These are phyloP conservation scores for Carex arenaria DNA, from an alignment of 202 grass and related monocot genomes.

Conservation along the genomic window DNA sequence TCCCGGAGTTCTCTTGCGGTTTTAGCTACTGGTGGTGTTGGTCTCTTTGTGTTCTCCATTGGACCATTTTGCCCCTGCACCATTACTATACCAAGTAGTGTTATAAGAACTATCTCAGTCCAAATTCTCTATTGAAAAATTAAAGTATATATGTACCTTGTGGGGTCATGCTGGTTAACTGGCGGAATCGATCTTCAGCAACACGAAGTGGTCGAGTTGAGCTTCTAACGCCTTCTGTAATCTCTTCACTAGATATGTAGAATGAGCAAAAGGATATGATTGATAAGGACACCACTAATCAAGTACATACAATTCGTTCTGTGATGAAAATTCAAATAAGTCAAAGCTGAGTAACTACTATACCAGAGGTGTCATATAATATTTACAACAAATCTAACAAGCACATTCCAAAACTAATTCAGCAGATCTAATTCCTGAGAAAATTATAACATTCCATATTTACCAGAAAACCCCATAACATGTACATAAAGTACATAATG, in stretches of 20 bases:
- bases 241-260: conserved; percentile 46
- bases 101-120: background rate
- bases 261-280: conserved; percentile 5
- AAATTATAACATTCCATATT: background rate
- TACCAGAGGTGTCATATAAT: background rate
- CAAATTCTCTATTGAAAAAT: background rate
- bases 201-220: conserved; percentile 49
- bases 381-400: background rate
- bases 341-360: background rate
- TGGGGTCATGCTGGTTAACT: conserved; percentile 15
- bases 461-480: background rate
- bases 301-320: background rate
- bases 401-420: background rate
- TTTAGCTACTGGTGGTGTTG: conserved; percentile 38
- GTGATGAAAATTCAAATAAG: background rate
- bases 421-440: background rate
- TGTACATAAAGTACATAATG: background rate
- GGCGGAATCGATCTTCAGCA: conserved; percentile 45
- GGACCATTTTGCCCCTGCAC: conserved; percentile 21
- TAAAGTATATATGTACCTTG: conserved; percentile 33
- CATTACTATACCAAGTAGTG: conserved; percentile 27
- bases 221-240: conserved; percentile 48
- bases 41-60: conserved; percentile 20
- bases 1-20: conserved; percentile 49
- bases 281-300: background rate